These are phyloP conservation scores for Atkinsonella texensis DNA, from an alignment of 2,329 filamentous ascomycete genomes.

Conservation along the genomic window DNA sequence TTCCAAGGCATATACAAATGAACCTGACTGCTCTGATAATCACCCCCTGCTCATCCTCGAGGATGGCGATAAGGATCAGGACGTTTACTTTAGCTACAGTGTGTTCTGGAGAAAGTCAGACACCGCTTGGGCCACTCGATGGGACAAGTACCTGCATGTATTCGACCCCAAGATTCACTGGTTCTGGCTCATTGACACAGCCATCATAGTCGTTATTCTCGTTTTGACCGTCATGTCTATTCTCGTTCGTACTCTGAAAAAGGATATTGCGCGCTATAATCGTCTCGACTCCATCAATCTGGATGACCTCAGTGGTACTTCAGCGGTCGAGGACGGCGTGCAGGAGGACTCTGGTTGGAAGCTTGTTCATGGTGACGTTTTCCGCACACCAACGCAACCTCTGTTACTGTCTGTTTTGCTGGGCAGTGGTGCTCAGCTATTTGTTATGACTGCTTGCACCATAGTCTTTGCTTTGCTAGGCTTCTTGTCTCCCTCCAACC, in stretches of 20 bases:
- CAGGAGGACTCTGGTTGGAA: conserved; percentile 99
- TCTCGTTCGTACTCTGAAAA: conserved; percentile 73
- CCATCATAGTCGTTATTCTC: conserved; percentile 86
- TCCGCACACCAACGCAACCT: conserved; percentile 73
- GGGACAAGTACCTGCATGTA: conserved; percentile 98
- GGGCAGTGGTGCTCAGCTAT: conserved; percentile 89
- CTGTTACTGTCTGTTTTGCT: conserved; percentile 78
- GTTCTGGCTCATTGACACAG: conserved; percentile 95
- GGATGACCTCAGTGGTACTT: conserved; percentile 75
- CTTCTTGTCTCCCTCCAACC: conserved; percentile 90
- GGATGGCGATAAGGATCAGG: conserved; percentile 38
- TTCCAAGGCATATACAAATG: conserved; percentile 50
- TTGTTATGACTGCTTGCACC: conserved; percentile 93
- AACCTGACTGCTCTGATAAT: conserved; percentile 50
- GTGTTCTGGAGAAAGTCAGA: conserved; percentile 76
- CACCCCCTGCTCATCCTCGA: conserved; percentile 50
- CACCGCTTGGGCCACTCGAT: conserved; percentile 90
- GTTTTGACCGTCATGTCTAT: conserved; percentile 90
- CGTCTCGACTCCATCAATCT: conserved; percentile 81
- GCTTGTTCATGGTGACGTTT: conserved; percentile 92
- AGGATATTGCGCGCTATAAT: conserved; percentile 96
- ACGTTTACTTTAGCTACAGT: conserved; percentile 81
- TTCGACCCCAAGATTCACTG: conserved; percentile 98
- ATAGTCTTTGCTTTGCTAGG: conserved; percentile 89
- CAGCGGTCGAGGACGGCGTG: conserved; percentile 75